phyloP scores from a whole-genome alignment of 495 filamentous ascomycete species.

The Filosporella fistucella region DNA sequence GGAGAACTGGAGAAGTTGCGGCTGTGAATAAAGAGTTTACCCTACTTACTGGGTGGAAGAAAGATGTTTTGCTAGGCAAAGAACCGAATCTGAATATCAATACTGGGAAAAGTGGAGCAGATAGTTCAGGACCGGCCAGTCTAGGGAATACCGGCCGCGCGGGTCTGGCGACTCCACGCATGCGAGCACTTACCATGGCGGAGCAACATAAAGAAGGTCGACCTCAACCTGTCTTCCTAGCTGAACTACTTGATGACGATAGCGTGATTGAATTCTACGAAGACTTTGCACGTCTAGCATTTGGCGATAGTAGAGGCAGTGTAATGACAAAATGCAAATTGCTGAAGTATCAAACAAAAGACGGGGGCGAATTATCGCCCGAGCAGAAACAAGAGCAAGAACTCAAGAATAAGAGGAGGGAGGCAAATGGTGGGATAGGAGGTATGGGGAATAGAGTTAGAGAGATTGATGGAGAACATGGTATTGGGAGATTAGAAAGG shows the following conservation, averaged over 20 bases:
- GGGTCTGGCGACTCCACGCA: constrained; percentile 39
- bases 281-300: constrained; percentile 87
- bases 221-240: constrained; percentile 77
- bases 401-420: constrained; percentile 32
- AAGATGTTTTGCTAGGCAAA: constrained; percentile 83
- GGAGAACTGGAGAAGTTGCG: constrained; percentile 88
- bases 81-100: constrained; percentile 89
- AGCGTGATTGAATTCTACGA: constrained; percentile 94
- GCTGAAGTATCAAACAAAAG: constrained; percentile 80
- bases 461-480: constrained; percentile 70
- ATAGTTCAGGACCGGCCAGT: constrained; percentile 33
- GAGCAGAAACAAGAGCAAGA: constrained; percentile 30
- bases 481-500: constrained; percentile 70
- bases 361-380: constrained; percentile 33
- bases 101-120: constrained; percentile 40
- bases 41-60: constrained; percentile 90
- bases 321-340: constrained; percentile 81
- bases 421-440: constrained; percentile 28
- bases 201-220: constrained; percentile 26
- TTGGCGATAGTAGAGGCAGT: constrained; percentile 78
- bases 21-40: constrained; percentile 92
- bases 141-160: constrained; percentile 29
- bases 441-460: constrained; percentile 47
- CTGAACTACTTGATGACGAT: constrained; percentile 90
- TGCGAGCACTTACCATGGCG: constrained; percentile 34